Conservation (phyloP, 371 early-diverging fungal species). For the Mortierella sp. region DNA sequence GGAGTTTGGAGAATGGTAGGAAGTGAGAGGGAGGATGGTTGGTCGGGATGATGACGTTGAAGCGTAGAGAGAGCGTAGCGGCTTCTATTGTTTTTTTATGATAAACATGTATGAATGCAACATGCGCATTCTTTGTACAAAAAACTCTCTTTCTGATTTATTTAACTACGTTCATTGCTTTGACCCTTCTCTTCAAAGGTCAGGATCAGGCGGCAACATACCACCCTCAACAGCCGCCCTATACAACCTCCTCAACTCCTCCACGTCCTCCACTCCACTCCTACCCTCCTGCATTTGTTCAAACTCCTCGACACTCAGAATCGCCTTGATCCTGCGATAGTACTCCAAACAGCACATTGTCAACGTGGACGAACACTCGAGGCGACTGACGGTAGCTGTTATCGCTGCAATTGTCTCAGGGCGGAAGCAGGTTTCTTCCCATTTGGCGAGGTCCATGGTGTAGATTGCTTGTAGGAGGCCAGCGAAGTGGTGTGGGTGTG, state of each 20-base stretch:
- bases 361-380: conserved; percentile 26
- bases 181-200: no score
- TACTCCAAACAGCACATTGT: conserved; percentile 31
- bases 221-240: conserved; percentile 11
- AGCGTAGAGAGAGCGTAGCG: not conserved
- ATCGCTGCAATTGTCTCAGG: conserved; percentile 25
- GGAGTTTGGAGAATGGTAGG: not conserved
- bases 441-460: conserved; percentile 15
- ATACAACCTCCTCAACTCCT: conserved; percentile 15
- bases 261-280: not conserved
- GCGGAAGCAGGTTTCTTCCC: conserved; percentile 18
- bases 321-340: conserved; percentile 10
- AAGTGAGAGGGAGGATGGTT: not conserved
- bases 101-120: not conserved
- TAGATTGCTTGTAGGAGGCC: conserved; percentile 29
- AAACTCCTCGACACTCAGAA: not conserved
- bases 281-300: not conserved
- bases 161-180: not conserved
- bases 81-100: no score
- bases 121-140: not conserved
- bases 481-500: conserved; percentile 26
- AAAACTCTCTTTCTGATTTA: not conserved
- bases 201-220: conserved; percentile 1
- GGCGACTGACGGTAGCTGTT: conserved; percentile 15
- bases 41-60: not conserved